Evolutionary conservation across 805 yeast genomes (phyloP).

Genomic region (Myxozyma mucilagina): DNA sequence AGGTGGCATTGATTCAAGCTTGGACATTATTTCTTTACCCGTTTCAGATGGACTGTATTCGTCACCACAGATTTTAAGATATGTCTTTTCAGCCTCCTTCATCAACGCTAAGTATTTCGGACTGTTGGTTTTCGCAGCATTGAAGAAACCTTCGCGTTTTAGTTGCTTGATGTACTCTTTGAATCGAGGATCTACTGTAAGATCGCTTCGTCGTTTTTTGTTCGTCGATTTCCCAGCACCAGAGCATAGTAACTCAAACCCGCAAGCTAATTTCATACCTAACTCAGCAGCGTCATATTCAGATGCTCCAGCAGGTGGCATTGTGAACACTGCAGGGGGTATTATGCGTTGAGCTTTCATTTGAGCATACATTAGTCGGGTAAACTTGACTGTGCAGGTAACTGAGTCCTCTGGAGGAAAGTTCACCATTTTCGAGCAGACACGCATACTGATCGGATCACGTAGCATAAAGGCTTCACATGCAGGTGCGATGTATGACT

Average conservation of each 20-base stretch:
- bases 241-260: slow-evolving; percentile 33
- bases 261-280: slow-evolving; percentile 35
- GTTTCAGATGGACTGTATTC: slow-evolving; percentile 9
- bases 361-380: slow-evolving; percentile 34
- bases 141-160: slow-evolving; percentile 29
- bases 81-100: slow-evolving; percentile 26
- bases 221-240: slow-evolving; percentile 14
- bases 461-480: slow-evolving; percentile 32
- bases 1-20: slow-evolving; percentile 1
- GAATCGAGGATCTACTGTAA: slow-evolving; percentile 19
- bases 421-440: slow-evolving; percentile 24
- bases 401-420: slow-evolving; percentile 34
- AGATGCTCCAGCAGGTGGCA: slow-evolving; percentile 9
- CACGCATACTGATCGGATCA: slow-evolving; percentile 24
- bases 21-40: slow-evolving; percentile 8
- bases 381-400: slow-evolving; percentile 28
- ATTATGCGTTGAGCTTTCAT: slow-evolving; percentile 28
- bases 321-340: slow-evolving; percentile 20
- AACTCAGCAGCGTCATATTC: slow-evolving; percentile 24
- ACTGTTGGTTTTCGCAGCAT: slow-evolving; percentile 21
- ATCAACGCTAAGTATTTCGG: slow-evolving; percentile 14
- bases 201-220: slow-evolving; percentile 9
- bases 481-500: slow-evolving; percentile 33
- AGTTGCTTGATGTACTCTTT: slow-evolving; percentile 12
- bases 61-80: slow-evolving; percentile 12